Conservation (phyloP, 768 basidiomycete species). For the Suillus subalutaceus region DNA sequence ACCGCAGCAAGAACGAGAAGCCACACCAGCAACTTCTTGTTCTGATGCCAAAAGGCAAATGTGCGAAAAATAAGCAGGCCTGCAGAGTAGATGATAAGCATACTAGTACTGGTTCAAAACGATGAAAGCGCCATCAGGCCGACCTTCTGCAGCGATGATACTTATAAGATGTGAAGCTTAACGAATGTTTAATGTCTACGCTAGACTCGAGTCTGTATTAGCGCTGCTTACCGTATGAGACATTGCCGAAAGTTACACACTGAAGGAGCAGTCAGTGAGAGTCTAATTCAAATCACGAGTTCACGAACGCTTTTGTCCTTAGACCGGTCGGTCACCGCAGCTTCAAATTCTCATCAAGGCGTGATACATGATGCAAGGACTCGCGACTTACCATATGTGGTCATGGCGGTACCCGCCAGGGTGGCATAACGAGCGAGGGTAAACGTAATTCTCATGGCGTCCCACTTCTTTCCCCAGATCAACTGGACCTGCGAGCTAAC, state of each 20-base stretch:
- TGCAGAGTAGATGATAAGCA: background rate
- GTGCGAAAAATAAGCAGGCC: constrained; percentile 9
- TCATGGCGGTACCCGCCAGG: constrained; percentile 5
- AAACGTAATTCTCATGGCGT: background rate
- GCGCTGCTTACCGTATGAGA: background rate
- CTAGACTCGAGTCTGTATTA: background rate
- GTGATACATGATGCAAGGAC: background rate
- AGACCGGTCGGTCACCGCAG: background rate
- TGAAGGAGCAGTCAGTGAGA: background rate
- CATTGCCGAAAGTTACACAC: background rate
- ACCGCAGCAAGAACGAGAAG: background rate
- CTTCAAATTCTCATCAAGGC: background rate
- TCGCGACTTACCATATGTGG: background rate
- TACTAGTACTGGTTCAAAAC: background rate
- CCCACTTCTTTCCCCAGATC: constrained; percentile 9
- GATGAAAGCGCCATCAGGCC: background rate
- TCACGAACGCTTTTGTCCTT: background rate
- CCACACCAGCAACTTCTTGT: background rate
- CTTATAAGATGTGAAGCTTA: constrained; percentile 10
- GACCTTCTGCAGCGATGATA: constrained; percentile 11
- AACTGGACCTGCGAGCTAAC: constrained; percentile 4
- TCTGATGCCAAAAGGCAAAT: constrained; percentile 5
- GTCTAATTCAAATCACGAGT: background rate
- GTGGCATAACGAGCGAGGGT: constrained; percentile 8
- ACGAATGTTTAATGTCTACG: background rate